Base-by-base conservation (phyloP, 2,329 filamentous ascomycete genomes). In the Aurifilum marmelostoma region DNA sequence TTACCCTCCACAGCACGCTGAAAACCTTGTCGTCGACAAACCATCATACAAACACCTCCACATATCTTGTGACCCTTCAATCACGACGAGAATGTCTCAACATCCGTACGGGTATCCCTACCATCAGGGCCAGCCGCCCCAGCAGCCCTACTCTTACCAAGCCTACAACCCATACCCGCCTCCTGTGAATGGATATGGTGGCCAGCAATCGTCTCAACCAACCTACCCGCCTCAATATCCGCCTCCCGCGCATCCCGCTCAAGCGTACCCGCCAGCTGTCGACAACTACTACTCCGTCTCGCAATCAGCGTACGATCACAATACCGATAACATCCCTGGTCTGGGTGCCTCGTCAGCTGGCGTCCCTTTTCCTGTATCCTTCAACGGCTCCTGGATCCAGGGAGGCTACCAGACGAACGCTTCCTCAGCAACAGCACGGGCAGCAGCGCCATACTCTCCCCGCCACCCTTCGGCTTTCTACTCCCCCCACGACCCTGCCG, bases 271-370 rank as follows among this genome's bases (percentile, higher is more conserved):
- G 58, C 67, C 50, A 67, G 67, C 54, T 63, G 70, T 63, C 67
- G 65, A 56, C 18, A 68, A 69, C 67, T 77, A 78, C 67, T 78
- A 76, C 47, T 71, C 72, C 14, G 69, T 73, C 12, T 71, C 77
- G 12, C 79, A 81, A 62, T 76, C 72, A 47, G 78, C 81, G 0
- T 83, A 77, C 67, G 73, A 78, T 24, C 77, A 79, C 66, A 83
- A 83, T 70, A 74, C 78, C 2, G 77, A 69, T 24, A 76, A 73
- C 21, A 80, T 81, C n/a, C 77, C 80, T 27, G 81, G 80, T 6
- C 74, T 83, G n/a, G 79, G 79, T 7, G 76, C 80, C 67, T 39
- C 67, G n/a, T 59, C 65, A 29, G 32, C 39, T 24, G 21, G 67
- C 1, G 47, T 63, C 52, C 64, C 54, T 6, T 67, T 69, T 32